A percentile compares a stretch with the other conserved stretches of the same genome.
These are phyloP conservation scores for Entomortierella lignicola DNA, from an alignment of 192 early-diverging fungal genomes.

Conservation along the genomic window DNA sequence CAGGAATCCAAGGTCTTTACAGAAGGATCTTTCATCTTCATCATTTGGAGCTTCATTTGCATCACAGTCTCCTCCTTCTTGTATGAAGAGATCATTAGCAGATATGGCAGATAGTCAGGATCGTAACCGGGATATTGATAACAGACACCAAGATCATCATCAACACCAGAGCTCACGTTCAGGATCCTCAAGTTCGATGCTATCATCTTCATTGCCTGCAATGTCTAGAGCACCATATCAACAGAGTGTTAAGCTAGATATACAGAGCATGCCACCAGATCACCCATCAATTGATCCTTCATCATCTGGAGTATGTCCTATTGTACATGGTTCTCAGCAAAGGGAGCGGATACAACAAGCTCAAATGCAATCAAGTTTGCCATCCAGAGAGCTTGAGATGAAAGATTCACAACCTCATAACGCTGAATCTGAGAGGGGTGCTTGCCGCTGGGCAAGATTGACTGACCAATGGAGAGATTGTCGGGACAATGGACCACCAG, in stretches of 20 bases:
- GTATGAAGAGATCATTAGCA: conserved; percentile 49
- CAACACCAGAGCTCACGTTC: conserved; percentile 21
- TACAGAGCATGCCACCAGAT: conserved; percentile 51
- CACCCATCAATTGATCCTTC: conserved; percentile 42
- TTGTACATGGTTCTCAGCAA: conserved; percentile 46
- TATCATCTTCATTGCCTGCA: conserved; percentile 6
- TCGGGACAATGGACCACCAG: conserved; percentile 18
- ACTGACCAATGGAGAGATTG: conserved; percentile 40
- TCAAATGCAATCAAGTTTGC: conserved; percentile 5
- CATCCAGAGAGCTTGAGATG: conserved; percentile 13
- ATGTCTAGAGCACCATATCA: conserved; percentile 6
- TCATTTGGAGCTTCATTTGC: conserved; percentile 47
- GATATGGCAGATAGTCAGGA: conserved; percentile 54
- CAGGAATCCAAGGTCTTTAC: conserved; percentile 26
- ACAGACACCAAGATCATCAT: conserved; percentile 45
- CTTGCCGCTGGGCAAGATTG: conserved; percentile 40
- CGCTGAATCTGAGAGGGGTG: neutral
- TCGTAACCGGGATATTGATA: conserved; percentile 47
- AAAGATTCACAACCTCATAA: conserved; percentile 6
- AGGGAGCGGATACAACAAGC: conserved; percentile 24
- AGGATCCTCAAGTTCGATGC: neutral
- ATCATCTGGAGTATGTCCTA: conserved; percentile 37
- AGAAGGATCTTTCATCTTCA: conserved; percentile 40
- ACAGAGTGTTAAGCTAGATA: conserved; percentile 25
- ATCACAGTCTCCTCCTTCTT: conserved; percentile 34